A percentile compares a stretch with the other conserved stretches of the same genome.
phyloP scores from a whole-genome alignment of 2,329 filamentous ascomycete genomes.

The Nemania serpens region DNA sequence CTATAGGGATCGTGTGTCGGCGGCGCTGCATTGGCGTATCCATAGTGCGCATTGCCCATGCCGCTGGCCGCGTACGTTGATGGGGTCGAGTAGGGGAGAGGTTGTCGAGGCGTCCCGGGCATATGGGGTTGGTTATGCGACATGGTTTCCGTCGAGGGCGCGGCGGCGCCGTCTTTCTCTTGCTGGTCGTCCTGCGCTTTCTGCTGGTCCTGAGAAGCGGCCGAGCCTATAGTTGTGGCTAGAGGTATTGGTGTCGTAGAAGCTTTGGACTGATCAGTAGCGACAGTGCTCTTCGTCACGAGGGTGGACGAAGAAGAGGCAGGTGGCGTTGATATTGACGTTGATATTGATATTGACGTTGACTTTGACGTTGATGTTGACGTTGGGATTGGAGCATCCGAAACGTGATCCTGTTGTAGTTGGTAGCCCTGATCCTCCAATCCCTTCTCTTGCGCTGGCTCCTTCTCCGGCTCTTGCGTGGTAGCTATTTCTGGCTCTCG shows the following conservation, averaged over 20 bases:
- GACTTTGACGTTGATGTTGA: conserved; percentile 25
- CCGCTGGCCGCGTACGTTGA: conserved; percentile 36
- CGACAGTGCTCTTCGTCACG: conserved; percentile 26
- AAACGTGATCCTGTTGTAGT: conserved; percentile 28
- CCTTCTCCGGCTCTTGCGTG: conserved; percentile 35
- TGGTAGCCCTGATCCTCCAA: conserved; percentile 32
- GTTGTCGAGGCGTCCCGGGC: conserved; percentile 38
- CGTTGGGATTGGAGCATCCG: conserved; percentile 27
- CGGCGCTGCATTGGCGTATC: conserved; percentile 35
- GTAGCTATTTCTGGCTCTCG: conserved; percentile 32
- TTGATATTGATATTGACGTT: conserved; percentile 12
- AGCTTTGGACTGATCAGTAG: conserved; percentile 23
- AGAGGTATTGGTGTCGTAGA: conserved; percentile 21
- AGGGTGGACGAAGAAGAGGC: conserved; percentile 25
- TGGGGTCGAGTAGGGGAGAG: conserved; percentile 36
- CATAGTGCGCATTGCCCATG: conserved; percentile 40
- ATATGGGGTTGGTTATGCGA: conserved; percentile 39
- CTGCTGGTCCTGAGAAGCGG: conserved; percentile 27
- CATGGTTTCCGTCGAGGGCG: conserved; percentile 37
- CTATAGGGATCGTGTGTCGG: conserved; percentile 45
- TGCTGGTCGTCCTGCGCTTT: conserved; percentile 21
- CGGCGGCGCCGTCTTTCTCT: conserved; percentile 28
- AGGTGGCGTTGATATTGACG: conserved; percentile 27
- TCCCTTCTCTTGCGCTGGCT: conserved; percentile 34
- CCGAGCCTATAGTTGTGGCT: conserved; percentile 25